Base-by-base conservation (phyloP, 202 grass and related monocot genomes). In the Schoenoplectus triqueter region DNA sequence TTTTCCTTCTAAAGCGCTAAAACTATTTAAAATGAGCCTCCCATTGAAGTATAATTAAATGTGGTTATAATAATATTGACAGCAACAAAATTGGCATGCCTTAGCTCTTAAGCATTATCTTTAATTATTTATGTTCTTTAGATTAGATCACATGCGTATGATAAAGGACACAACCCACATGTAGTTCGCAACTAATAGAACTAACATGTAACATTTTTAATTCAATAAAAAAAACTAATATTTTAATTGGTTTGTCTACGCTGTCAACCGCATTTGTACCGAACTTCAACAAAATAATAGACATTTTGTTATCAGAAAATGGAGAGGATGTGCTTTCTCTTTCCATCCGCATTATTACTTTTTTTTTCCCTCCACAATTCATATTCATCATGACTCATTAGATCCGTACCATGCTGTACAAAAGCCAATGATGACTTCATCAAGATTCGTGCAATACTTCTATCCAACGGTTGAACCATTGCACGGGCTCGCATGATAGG, bases 121-220 rank as follows among this genome's bases (percentile, higher is more conserved):
- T 31, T 75, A 51, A 51, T 75, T 21, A 75, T 14, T 54, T 75
- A 59, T 59, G 15, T 14, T 15, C 21, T 66, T 66, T 74, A 52
- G 8, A 5, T 74, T 76, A 76, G 44, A 19, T 76, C 73, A 77
- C 73, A 57, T 77, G 73, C 73, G 56, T 56, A 7, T 40, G 46
- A 77, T 41, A 47, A 48, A 76, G 11, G 55, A 55, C 19, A 2
- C 49, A 76, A 39, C 64, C 4, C 72, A 55, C 48, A 75, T 75
- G 48, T 2, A 75, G 71, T 31, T 31, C 73, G 7, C 19, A 56
- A 41, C 73, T 77, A 77, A 5, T 77, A 39, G 50, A 40, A 50
- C 73, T 56, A 77, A 77, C 73, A n/a, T 76, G 73, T 76, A 40
- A 56, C 21, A 54, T 75, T 39, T 54, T 54, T 1, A 75, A 39